Conservation (phyloP, 1,284 basidiomycete genomes). For the Ganoderma meredithae region DNA sequence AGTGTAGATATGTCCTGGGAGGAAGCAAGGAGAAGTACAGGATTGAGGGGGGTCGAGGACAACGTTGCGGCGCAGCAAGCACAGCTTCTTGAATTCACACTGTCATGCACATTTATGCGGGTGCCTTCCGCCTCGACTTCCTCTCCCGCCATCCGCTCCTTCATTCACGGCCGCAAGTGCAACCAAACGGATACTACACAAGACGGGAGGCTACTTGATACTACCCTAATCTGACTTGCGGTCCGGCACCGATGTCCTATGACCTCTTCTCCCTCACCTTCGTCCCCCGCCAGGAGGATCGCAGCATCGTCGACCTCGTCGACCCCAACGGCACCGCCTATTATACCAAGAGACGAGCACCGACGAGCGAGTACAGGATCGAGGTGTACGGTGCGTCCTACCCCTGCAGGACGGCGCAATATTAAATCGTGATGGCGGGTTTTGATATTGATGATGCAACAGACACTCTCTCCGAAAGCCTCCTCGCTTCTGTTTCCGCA, state of each 20-base stretch:
- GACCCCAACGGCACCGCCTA: conserved; percentile 68
- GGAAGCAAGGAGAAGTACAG: background rate
- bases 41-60: background rate
- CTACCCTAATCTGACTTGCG: background rate
- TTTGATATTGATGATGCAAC: background rate
- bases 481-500: conserved; percentile 69
- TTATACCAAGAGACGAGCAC: conserved; percentile 71
- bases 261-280: conserved; percentile 82
- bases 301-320: conserved; percentile 69
- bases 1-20: background rate
- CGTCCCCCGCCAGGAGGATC: conserved; percentile 61
- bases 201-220: background rate
- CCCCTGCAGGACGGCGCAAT: background rate
- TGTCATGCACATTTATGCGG: background rate
- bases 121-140: background rate
- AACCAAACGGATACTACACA: background rate
- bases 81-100: background rate
- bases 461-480: conserved; percentile 74
- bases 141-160: no score
- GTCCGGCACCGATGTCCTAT: conserved; percentile 3
- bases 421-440: background rate
- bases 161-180: background rate
- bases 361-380: conserved; percentile 60
- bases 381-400: conserved; percentile 67
- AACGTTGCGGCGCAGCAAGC: background rate